Evolutionary conservation across 257 asterid species (phyloP).

Genomic region (Gynochthodes officinalis): DNA sequence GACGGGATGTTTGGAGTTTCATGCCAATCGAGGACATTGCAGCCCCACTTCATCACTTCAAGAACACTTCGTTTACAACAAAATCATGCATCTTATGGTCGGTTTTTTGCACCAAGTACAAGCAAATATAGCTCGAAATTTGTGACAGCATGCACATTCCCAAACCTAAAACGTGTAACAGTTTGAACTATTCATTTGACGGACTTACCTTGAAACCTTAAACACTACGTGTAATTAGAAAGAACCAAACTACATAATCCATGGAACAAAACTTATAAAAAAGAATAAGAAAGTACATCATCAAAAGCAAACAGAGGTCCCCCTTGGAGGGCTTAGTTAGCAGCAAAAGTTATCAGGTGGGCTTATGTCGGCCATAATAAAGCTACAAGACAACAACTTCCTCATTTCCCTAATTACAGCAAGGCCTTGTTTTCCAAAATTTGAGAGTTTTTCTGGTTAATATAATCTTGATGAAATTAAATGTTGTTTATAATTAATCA

Average conservation of each 20-base stretch:
- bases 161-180: neutral
- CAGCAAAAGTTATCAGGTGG: conserved; percentile 34
- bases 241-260: neutral
- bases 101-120: conserved; percentile 1
- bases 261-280: conserved; percentile 22
- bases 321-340: conserved; percentile 7
- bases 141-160: neutral
- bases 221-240: conserved; percentile 10
- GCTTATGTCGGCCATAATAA: conserved; percentile 51
- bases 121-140: neutral
- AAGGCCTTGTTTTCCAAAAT: conserved; percentile 14
- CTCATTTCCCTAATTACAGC: conserved; percentile 36
- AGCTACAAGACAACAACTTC: conserved; percentile 37
- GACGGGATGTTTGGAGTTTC: conserved; percentile 22
- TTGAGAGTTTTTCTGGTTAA: neutral
- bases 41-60: conserved; percentile 14
- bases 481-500: neutral
- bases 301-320: neutral
- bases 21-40: neutral
- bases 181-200: neutral
- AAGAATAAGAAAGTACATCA: conserved; percentile 6
- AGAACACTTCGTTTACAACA: neutral
- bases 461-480: neutral
- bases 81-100: neutral
- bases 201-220: neutral